phyloP scores from a whole-genome alignment of 805 yeast genomes.

The Metschnikowia hibisci region DNA sequence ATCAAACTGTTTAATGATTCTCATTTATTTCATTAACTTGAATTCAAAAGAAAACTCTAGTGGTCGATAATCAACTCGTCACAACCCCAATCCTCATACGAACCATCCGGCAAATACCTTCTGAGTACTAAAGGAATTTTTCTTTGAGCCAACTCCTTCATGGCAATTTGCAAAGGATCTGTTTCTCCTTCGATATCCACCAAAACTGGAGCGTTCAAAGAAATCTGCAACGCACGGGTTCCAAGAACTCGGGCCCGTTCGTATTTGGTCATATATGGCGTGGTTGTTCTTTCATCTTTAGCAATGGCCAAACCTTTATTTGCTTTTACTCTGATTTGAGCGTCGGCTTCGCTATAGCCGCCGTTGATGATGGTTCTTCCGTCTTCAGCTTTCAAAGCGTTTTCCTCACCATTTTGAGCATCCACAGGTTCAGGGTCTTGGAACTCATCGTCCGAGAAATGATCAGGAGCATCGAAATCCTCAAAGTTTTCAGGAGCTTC shows the following conservation, averaged over 20 bases:
- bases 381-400: constrained; percentile 55
- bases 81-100: constrained; percentile 98
- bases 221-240: constrained; percentile 94
- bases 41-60: constrained; percentile 19
- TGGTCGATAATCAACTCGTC: constrained; percentile 92
- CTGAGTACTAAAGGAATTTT: constrained; percentile 94
- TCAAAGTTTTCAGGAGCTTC: constrained; percentile 67
- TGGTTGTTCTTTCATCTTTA: constrained; percentile 83
- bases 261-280: constrained; percentile 98
- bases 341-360: constrained; percentile 59
- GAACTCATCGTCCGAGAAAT: constrained; percentile 70
- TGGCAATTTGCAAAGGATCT: constrained; percentile 95
- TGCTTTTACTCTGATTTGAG: constrained; percentile 51
- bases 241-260: constrained; percentile 98
- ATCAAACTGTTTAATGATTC: too few species aligned
- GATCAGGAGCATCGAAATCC: constrained; percentile 79
- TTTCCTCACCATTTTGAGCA: constrained; percentile 27
- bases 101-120: constrained; percentile 94
- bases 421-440: constrained; percentile 30
- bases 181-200: constrained; percentile 99
- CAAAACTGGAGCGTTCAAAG: constrained; percentile 97
- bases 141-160: constrained; percentile 92
- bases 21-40: too few species aligned
- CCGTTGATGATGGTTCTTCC: constrained; percentile 73
- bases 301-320: constrained; percentile 82